Percentiles rank a stretch among this genome's conserved stretches.
These are phyloP conservation scores for Pezicula rhizophila DNA, from an alignment of 2,329 filamentous ascomycete species.

Conservation along the genomic window DNA sequence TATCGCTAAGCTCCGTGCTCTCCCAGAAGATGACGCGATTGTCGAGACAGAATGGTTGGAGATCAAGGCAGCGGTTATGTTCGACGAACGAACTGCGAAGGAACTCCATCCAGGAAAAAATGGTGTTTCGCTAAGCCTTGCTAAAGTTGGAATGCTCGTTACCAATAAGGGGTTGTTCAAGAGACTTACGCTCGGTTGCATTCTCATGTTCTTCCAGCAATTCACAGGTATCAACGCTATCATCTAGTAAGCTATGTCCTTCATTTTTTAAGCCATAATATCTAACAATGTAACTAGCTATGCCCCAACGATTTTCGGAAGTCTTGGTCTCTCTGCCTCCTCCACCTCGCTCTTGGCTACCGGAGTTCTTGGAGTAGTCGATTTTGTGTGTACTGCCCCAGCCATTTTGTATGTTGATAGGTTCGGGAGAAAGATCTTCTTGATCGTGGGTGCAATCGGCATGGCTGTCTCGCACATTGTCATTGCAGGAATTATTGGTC, in stretches of 20 bases:
- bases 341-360: slow-evolving; percentile 54
- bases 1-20: slow-evolving; percentile 47
- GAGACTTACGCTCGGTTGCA: neutral
- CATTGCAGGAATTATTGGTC: slow-evolving; percentile 55
- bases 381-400: slow-evolving; percentile 60
- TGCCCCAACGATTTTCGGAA: slow-evolving; percentile 46
- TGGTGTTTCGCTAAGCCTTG: neutral
- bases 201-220: slow-evolving; percentile 38
- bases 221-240: slow-evolving; percentile 44
- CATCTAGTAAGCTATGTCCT: slow-evolving; percentile 30
- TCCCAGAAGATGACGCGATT: slow-evolving; percentile 47
- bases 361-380: slow-evolving; percentile 62
- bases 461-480: slow-evolving; percentile 55
- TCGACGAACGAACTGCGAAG: slow-evolving; percentile 39
- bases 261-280: neutral
- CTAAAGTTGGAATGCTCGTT: slow-evolving; percentile 5
- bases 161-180: slow-evolving; percentile 5
- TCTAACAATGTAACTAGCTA: slow-evolving; percentile 34
- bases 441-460: slow-evolving; percentile 58
- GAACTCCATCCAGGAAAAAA: slow-evolving; percentile 29
- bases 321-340: slow-evolving; percentile 34
- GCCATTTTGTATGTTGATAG: slow-evolving; percentile 58
- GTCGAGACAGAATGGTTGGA: slow-evolving; percentile 50
- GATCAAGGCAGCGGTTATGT: slow-evolving; percentile 47
- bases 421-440: slow-evolving; percentile 52